These are phyloP conservation scores for Penicillium canescens DNA, from an alignment of 495 filamentous ascomycete species.

Conservation along the genomic window DNA sequence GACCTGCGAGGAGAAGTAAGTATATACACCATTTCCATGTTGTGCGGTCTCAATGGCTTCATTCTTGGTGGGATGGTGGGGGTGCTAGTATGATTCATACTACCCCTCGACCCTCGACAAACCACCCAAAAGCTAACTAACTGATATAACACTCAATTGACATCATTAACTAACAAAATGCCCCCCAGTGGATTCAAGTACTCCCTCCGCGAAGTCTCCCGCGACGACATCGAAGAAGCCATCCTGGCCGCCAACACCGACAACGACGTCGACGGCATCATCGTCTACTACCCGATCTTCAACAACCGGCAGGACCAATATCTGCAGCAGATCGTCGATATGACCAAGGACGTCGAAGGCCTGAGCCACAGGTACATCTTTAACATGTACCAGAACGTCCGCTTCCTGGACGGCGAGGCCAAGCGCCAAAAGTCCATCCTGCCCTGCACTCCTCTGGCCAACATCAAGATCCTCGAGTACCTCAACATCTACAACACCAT, in stretches of 20 bases:
- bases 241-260: constrained; percentile 83
- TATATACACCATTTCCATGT: constrained; percentile 20
- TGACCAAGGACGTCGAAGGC: constrained; percentile 93
- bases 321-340: constrained; percentile 89
- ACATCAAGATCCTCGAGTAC: constrained; percentile 95
- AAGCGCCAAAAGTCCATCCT: constrained; percentile 86
- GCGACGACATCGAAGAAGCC: constrained; percentile 83
- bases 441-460: constrained; percentile 91
- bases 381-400: constrained; percentile 99
- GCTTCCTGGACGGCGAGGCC: constrained; percentile 77
- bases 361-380: constrained; percentile 91
- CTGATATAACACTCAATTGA: constrained; percentile 8
- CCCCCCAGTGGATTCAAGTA: constrained; percentile 79
- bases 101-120: constrained; percentile 17
- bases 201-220: constrained; percentile 75
- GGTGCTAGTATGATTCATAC: constrained; percentile 26
- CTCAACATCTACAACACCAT: constrained; percentile 96
- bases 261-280: constrained; percentile 79
- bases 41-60: constrained; percentile 16
- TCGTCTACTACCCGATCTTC: constrained; percentile 99
- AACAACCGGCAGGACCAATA: constrained; percentile 84
- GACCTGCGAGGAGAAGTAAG: constrained; percentile 92
- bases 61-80: constrained; percentile 14
- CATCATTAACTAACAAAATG: constrained; percentile 14
- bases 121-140: neutral